These are phyloP conservation scores for Alternaria incomplexa DNA, from an alignment of 2,329 filamentous ascomycete species.

Conservation along the genomic window DNA sequence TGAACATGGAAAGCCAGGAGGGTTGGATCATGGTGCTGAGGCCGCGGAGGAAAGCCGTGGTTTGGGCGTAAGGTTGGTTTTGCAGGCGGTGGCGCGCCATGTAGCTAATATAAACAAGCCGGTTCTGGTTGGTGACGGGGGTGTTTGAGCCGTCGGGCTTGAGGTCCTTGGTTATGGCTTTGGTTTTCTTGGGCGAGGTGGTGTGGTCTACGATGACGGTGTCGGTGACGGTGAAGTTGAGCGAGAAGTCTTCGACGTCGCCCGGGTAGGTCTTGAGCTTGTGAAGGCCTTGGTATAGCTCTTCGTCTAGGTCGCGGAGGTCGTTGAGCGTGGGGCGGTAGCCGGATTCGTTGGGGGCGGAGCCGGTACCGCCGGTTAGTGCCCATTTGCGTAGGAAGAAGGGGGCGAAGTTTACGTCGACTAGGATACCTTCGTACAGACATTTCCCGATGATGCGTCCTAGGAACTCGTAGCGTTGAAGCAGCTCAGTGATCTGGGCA, in stretches of 20 bases:
- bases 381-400: slow-evolving; percentile 98
- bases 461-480: slow-evolving; percentile 85
- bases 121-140: slow-evolving; percentile 87
- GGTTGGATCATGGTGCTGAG: slow-evolving; percentile 88
- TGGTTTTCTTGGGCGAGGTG: slow-evolving; percentile 50
- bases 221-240: slow-evolving; percentile 91
- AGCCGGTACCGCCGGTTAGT: slow-evolving; percentile 68
- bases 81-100: slow-evolving; percentile 87
- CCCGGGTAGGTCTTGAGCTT: slow-evolving; percentile 84
- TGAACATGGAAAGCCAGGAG: slow-evolving; percentile 97
- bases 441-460: slow-evolving; percentile 95
- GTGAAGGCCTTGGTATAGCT: slow-evolving; percentile 83
- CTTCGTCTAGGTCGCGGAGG: slow-evolving; percentile 87
- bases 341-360: slow-evolving; percentile 69
- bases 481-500: slow-evolving; percentile 63
- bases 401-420: slow-evolving; percentile 89
- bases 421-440: slow-evolving; percentile 93
- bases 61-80: slow-evolving; percentile 79
- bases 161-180: slow-evolving; percentile 75
- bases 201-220: slow-evolving; percentile 53
- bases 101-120: slow-evolving; percentile 91
- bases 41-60: slow-evolving; percentile 84
- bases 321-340: slow-evolving; percentile 97
- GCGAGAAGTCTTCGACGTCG: slow-evolving; percentile 77
- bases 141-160: slow-evolving; percentile 77